These are phyloP conservation scores for Blastocystis sp. DNA, from an alignment of 352 stramenopile species.

Conservation along the genomic window DNA sequence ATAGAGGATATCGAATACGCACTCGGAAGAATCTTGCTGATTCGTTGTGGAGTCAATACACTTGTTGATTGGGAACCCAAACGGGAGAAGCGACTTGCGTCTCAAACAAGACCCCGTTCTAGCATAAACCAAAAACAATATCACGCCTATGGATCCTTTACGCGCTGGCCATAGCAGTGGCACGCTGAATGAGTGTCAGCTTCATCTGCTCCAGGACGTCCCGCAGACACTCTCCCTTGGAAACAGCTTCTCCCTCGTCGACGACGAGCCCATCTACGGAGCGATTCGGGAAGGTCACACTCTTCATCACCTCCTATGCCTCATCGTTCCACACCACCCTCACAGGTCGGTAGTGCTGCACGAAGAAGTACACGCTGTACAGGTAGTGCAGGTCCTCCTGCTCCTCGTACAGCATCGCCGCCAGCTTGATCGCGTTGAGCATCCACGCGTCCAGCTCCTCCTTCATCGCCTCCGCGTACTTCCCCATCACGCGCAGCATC, in stretches of 20 bases:
- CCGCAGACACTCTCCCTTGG: conserved; percentile 37
- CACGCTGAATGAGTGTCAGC: conserved; percentile 7
- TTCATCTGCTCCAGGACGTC: conserved; percentile 43
- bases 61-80: too few relatives aligned
- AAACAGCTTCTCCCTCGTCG: neutral
- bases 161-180: too few relatives aligned
- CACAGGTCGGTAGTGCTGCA: conserved; percentile 32
- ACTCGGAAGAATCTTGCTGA: conserved; percentile 1
- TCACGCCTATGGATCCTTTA: too few relatives aligned
- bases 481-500: conserved; percentile 32
- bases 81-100: too few relatives aligned
- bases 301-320: conserved; percentile 15
- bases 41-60: conserved; percentile 3
- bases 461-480: conserved; percentile 13
- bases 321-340: neutral
- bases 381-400: conserved; percentile 4
- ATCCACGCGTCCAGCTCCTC: conserved; percentile 32
- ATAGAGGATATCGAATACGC: conserved; percentile 26
- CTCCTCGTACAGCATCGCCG: conserved; percentile 28
- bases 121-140: too few relatives aligned
- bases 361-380: conserved; percentile 50
- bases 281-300: conserved; percentile 51
- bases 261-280: conserved; percentile 2
- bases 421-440: conserved; percentile 34
- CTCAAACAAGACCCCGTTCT: too few relatives aligned